Percentiles rank a stretch among this genome's conserved stretches.
These are phyloP conservation scores for Fusarium hostae DNA, from an alignment of 2,329 filamentous ascomycete genomes.

Conservation along the genomic window DNA sequence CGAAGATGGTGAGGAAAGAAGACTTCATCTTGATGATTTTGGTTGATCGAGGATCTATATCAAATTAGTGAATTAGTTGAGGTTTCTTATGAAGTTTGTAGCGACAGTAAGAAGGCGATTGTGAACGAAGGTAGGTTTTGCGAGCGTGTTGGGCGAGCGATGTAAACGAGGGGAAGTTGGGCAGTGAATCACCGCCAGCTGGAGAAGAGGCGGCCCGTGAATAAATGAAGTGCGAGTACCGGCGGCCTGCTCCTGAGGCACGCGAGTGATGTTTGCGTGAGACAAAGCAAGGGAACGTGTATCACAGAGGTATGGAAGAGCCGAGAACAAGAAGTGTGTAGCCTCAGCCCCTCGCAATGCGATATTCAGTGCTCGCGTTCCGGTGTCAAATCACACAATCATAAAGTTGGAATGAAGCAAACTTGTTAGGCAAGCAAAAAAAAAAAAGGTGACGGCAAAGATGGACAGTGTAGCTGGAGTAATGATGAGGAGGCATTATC, in stretches of 20 bases:
- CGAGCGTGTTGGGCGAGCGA: not conserved
- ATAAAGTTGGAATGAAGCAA: conserved; percentile 14
- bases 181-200: conserved; percentile 27
- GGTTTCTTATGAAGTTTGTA: conserved; percentile 4
- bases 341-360: conserved; percentile 29
- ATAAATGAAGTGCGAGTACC: conserved; percentile 22
- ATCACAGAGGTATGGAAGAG: conserved; percentile 36
- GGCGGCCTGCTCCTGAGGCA: conserved; percentile 22
- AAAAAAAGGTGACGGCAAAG: not conserved
- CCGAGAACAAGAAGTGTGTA: conserved; percentile 29
- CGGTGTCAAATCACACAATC: conserved; percentile 6
- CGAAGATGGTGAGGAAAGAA: conserved; percentile 55
- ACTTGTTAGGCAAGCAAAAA: conserved; percentile 2
- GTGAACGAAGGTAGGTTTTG: conserved; percentile 21
- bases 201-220: conserved; percentile 9
- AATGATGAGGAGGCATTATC: not conserved
- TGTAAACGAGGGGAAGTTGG: conserved; percentile 7
- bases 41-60: conserved; percentile 31
- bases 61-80: conserved; percentile 26
- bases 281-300: conserved; percentile 45
- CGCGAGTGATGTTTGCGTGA: conserved; percentile 45
- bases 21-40: conserved; percentile 62
- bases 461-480: not conserved
- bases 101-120: conserved; percentile 5
- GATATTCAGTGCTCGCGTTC: conserved; percentile 22